These are phyloP conservation scores for Rhododendron ovatum DNA, from an alignment of 148 eudicot species.

Conservation along the genomic window DNA sequence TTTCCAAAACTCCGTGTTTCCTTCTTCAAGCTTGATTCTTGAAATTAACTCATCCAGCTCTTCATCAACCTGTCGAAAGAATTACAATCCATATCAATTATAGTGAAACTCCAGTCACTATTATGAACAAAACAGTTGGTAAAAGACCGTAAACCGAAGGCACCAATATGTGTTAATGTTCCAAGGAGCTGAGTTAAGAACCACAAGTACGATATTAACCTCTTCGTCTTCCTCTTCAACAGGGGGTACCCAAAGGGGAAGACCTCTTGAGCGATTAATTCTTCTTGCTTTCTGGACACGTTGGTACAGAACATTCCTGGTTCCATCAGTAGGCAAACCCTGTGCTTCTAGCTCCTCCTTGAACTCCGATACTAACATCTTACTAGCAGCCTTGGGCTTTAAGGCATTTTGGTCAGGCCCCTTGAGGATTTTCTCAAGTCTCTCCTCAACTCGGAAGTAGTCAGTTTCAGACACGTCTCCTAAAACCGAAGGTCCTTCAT, in stretches of 20 bases:
- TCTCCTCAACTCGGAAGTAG: conserved; percentile 76
- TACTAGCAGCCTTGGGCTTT: conserved; percentile 98
- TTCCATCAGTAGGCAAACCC: conserved; percentile 93
- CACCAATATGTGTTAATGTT: too few relatives aligned
- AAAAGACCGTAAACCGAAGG: neutral
- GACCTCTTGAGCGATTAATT: conserved; percentile 91
- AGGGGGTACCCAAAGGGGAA: conserved; percentile 97
- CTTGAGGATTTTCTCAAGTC: conserved; percentile 71
- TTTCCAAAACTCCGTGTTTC: conserved; percentile 96
- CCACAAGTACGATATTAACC: conserved; percentile 34
- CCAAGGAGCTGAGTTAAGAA: neutral
- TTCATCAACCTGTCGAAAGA: conserved; percentile 65
- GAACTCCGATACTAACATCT: conserved; percentile 90
- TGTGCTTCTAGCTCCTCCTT: conserved; percentile 97
- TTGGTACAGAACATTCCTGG: conserved; percentile 89
- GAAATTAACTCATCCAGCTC: conserved; percentile 89
- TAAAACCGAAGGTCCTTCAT: conserved; percentile 66
- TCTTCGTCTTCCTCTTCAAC: conserved; percentile 95
- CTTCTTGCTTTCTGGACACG: conserved; percentile 97
- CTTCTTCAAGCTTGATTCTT: conserved; percentile 82
- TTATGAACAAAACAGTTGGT: neutral
- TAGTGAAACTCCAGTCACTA: conserved; percentile 1
- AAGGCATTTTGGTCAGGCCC: conserved; percentile 71
- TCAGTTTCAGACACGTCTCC: conserved; percentile 76
- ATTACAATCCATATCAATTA: neutral